A percentile compares a stretch with the other conserved stretches of the same genome.
Evolutionary conservation across 2,329 filamentous ascomycete genomes (phyloP).

Genomic region (Alternaria rosae): DNA sequence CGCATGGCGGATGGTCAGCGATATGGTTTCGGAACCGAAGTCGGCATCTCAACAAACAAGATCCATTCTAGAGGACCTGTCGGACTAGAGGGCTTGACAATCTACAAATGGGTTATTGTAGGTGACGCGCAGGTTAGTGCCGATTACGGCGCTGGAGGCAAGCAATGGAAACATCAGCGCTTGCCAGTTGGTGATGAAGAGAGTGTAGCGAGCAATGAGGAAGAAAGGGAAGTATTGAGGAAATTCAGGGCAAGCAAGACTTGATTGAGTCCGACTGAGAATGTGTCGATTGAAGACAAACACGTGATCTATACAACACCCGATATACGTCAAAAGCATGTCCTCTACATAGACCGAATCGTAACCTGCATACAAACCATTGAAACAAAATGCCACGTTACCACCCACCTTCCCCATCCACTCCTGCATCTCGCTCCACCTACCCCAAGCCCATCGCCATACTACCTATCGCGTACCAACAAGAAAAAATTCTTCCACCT

Average conservation of each 20-base stretch:
- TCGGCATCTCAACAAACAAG: conserved; percentile 98
- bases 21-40: conserved; percentile 97
- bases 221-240: conserved; percentile 45
- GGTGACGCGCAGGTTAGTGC: conserved; percentile 83
- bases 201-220: conserved; percentile 38
- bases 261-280: not conserved
- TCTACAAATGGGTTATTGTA: conserved; percentile 94
- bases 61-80: conserved; percentile 94
- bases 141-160: conserved; percentile 69
- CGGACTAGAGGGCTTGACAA: conserved; percentile 90
- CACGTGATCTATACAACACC: not conserved
- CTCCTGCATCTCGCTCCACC: not conserved
- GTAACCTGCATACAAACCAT: not conserved
- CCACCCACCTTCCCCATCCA: not conserved
- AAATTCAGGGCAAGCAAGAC: conserved; percentile 36
- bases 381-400: not conserved
- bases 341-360: not conserved
- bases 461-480: not conserved
- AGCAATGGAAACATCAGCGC: conserved; percentile 64
- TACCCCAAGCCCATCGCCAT: not conserved
- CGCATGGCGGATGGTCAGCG: conserved; percentile 96
- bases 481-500: not conserved
- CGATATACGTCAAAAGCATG: not conserved
- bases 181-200: conserved; percentile 50
- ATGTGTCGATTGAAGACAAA: not conserved